phyloP scores from a whole-genome alignment of 495 filamentous ascomycete species.

The Lophiotrema nucula region DNA sequence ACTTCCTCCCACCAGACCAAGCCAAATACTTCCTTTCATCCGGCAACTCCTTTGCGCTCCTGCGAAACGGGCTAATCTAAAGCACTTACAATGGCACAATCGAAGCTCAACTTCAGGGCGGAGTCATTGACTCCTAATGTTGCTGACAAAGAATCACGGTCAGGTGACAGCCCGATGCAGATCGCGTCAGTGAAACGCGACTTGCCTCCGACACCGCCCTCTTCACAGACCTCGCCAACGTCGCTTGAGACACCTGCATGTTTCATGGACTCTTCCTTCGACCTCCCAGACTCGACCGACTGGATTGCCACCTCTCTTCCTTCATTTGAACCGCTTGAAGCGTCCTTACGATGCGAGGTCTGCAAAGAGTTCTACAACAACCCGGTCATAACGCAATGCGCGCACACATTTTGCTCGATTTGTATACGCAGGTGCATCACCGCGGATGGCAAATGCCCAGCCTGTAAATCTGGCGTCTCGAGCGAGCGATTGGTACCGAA shows the following conservation, averaged over 20 bases:
- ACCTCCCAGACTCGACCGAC: constrained; percentile 86
- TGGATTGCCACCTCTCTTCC: constrained; percentile 81
- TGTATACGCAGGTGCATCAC: constrained; percentile 86
- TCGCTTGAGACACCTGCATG: not conserved
- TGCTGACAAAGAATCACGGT: not conserved
- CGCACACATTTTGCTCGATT: constrained; percentile 93
- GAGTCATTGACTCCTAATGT: not conserved
- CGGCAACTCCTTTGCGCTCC: no score
- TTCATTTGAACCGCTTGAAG: constrained; percentile 71
- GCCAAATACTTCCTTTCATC: no score
- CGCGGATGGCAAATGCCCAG: constrained; percentile 78
- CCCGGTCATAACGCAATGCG: constrained; percentile 86
- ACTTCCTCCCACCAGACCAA: no score
- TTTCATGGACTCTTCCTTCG: constrained; percentile 39
- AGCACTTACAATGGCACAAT: no score
- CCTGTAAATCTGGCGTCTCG: constrained; percentile 74
- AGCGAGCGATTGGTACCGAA: constrained; percentile 82
- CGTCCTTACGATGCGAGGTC: constrained; percentile 86
- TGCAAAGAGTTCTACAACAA: constrained; percentile 96
- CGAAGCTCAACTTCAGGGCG: not conserved
- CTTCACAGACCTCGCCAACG: not conserved
- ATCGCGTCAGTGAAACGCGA: not conserved
- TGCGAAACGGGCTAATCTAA: no score
- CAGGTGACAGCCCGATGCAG: not conserved
- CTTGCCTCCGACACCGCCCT: constrained; percentile 3